Percentiles rank a stretch among this genome's conserved stretches.
phyloP scores from a whole-genome alignment of 1,284 basidiomycete genomes.

The Trametes polyzona region DNA sequence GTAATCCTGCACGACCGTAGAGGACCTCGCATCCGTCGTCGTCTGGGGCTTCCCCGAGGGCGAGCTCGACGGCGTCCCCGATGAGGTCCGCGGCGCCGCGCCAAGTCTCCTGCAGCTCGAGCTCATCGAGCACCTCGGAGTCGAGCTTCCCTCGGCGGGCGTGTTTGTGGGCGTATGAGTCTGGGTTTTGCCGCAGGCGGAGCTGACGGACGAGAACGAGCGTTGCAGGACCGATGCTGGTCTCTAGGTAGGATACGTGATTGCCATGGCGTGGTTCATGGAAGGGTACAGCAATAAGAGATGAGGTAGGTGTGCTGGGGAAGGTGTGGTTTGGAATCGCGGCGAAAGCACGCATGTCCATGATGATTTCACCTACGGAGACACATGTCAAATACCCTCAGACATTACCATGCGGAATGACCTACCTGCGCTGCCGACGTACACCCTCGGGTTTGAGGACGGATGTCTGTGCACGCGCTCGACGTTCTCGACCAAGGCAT shows the following conservation, averaged over 20 bases:
- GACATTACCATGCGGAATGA: too few relatives aligned
- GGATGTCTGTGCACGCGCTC: slow-evolving; percentile 31
- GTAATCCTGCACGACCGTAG: slow-evolving; percentile 58
- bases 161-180: slow-evolving; percentile 17
- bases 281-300: slow-evolving; percentile 24
- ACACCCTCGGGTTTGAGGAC: slow-evolving; percentile 29
- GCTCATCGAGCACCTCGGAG: slow-evolving; percentile 19
- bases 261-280: slow-evolving; percentile 24
- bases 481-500: slow-evolving; percentile 27
- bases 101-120: slow-evolving; percentile 25
- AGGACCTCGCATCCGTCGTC: slow-evolving; percentile 56
- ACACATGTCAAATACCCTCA: too few relatives aligned
- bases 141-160: slow-evolving; percentile 16
- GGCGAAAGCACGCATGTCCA: slow-evolving; percentile 32
- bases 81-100: slow-evolving; percentile 28
- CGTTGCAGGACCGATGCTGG: slow-evolving; percentile 37
- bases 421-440: slow-evolving; percentile 32
- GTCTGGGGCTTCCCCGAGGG: slow-evolving; percentile 20
- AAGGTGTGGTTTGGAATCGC: slow-evolving; percentile 21
- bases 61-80: slow-evolving; percentile 29
- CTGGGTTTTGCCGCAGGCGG: slow-evolving; percentile 20
- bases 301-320: slow-evolving; percentile 15
- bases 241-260: slow-evolving; percentile 38
- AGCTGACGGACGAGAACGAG: slow-evolving; percentile 35
- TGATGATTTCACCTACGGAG: slow-evolving; percentile 30